A percentile compares a stretch with the other conserved stretches of the same genome.
These are phyloP conservation scores for Alisma plantagoaquatica DNA, from an alignment of 106 monocot species.

Conservation along the genomic window DNA sequence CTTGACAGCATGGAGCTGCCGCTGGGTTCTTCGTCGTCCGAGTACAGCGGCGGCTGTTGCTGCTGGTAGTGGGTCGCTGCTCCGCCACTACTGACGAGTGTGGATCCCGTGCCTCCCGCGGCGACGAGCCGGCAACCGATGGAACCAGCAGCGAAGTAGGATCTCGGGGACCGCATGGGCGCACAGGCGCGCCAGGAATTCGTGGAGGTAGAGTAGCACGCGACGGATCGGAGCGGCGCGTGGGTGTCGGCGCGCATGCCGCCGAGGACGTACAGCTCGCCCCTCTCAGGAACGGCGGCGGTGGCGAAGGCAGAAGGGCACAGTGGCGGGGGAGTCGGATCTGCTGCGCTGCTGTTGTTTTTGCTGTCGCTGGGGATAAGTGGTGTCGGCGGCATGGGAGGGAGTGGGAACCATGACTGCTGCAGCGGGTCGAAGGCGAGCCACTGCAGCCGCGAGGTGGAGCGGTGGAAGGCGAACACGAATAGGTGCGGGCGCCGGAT, in stretches of 20 bases:
- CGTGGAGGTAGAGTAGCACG: constrained; percentile 29
- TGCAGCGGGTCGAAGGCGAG: constrained; percentile 43
- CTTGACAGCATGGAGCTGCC: constrained; percentile 4
- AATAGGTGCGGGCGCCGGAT: constrained; percentile 30
- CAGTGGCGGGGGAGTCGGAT: constrained; percentile 7
- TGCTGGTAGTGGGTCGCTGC: background rate
- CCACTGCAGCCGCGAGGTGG: constrained; percentile 36
- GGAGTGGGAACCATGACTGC: constrained; percentile 35
- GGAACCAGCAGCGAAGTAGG: constrained; percentile 31
- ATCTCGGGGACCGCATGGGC: constrained; percentile 29
- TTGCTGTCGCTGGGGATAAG: too few species aligned
- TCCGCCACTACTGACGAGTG: too few species aligned
- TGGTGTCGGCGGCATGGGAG: constrained; percentile 24
- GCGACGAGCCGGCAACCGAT: constrained; percentile 29
- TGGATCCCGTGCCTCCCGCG: too few species aligned
- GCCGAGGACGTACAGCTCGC: constrained; percentile 39
- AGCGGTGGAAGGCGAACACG: constrained; percentile 46
- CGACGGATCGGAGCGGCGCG: constrained; percentile 15
- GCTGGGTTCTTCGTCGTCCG: background rate
- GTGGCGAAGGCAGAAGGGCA: constrained; percentile 29
- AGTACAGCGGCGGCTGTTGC: too few species aligned
- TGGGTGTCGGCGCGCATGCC: constrained; percentile 20
- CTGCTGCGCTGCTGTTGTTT: too few species aligned
- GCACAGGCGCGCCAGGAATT: constrained; percentile 36
- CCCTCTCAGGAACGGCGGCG: constrained; percentile 23